These are phyloP conservation scores for Coemansia sp. DNA, from an alignment of 192 early-diverging fungal species.

Conservation along the genomic window DNA sequence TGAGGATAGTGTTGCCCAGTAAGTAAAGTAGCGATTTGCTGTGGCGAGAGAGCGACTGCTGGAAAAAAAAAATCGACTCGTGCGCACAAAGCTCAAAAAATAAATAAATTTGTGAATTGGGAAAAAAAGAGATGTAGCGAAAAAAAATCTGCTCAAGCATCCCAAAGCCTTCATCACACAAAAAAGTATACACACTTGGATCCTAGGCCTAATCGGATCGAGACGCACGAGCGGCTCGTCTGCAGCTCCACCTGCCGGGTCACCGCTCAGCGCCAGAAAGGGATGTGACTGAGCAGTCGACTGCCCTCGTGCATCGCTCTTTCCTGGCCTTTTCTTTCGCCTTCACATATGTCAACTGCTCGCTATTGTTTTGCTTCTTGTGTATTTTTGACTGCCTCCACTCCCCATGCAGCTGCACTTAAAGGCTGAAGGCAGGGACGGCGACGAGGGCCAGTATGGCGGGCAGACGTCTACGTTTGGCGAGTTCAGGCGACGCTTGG, in stretches of 20 bases:
- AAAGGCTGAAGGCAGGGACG: constrained; percentile 8
- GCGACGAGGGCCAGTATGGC: neutral
- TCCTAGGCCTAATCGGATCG: neutral
- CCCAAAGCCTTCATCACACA: neutral
- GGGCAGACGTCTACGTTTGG: constrained; percentile 15
- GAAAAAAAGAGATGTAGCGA: neutral
- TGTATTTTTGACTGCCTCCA: neutral
- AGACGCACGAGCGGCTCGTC: neutral
- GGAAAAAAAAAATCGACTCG: neutral
- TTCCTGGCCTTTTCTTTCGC: neutral
- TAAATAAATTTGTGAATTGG: constrained; percentile 3
- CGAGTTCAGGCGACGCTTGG: constrained; percentile 22
- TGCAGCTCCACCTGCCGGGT: neutral
- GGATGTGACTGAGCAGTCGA: neutral
- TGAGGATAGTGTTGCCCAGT: neutral
- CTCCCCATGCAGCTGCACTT: constrained; percentile 14
- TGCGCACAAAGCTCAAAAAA: neutral
- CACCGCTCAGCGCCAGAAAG: neutral
- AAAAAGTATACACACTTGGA: neutral
- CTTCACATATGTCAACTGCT: neutral
- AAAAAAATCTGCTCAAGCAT: neutral
- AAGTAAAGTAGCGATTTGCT: neutral
- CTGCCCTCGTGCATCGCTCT: neutral
- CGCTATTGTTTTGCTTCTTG: neutral
- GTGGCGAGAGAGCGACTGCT: neutral